Percentiles rank a stretch among this genome's conserved stretches.
Evolutionary conservation across 805 yeast genomes (phyloP).

Genomic region (Candida ulmi): DNA sequence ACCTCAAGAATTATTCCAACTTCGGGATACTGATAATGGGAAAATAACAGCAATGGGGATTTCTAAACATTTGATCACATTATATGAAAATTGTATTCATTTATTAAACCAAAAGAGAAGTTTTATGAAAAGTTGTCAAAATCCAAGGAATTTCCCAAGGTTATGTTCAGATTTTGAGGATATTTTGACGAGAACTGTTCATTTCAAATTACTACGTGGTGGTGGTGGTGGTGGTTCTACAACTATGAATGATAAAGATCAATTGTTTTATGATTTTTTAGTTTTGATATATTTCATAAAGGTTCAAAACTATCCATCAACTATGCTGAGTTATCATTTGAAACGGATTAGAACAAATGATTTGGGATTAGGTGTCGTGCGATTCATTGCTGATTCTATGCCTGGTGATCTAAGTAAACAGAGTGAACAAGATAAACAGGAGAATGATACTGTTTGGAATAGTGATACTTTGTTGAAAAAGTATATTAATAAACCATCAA

Average conservation of each 20-base stretch:
- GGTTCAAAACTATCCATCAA: conserved; percentile 18
- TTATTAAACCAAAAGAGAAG: conserved; percentile 40
- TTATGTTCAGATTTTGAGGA: conserved; percentile 44
- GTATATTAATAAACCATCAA: too few species aligned
- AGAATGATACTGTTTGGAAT: too few species aligned
- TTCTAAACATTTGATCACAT: conserved; percentile 22
- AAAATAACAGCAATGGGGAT: conserved; percentile 12
- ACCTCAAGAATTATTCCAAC: conserved; percentile 1
- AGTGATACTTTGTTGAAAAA: too few species aligned
- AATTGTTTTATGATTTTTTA: conserved; percentile 12
- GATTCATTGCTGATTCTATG: not conserved
- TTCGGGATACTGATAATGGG: not conserved
- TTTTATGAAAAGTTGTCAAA: conserved; percentile 28
- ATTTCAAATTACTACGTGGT: not conserved
- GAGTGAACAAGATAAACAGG: too few species aligned
- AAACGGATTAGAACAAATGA: conserved; percentile 2
- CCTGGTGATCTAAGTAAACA: too few species aligned
- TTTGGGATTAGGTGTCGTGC: not conserved
- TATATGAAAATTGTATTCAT: conserved; percentile 34
- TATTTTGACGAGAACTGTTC: conserved; percentile 21
- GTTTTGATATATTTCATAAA: conserved; percentile 15
- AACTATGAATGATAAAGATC: conserved; percentile 2
- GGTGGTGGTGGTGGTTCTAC: too few species aligned
- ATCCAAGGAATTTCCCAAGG: conserved; percentile 42
- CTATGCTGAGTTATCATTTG: conserved; percentile 10